These are phyloP conservation scores for Magnusiomyces suaveolens DNA, from an alignment of 1,139 yeast genomes.

Conservation along the genomic window DNA sequence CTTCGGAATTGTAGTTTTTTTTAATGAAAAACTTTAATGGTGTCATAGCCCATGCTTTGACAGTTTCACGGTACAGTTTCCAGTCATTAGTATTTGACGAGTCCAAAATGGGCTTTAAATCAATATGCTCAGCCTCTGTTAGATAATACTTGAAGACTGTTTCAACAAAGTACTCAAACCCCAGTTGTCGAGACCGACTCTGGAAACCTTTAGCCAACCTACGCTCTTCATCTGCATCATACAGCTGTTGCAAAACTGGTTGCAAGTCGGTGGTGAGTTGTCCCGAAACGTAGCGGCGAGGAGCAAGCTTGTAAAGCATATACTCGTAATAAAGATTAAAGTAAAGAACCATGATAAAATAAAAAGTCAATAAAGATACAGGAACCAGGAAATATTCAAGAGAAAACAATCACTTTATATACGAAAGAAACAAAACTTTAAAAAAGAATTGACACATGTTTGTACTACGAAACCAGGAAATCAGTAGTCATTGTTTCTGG, in stretches of 20 bases:
- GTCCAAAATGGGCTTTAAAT: not conserved
- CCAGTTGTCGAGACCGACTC: not conserved
- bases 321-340: not conserved
- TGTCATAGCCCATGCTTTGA: not conserved
- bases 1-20: not conserved
- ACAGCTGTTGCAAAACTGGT: not conserved
- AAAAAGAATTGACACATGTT: too few species aligned
- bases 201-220: not conserved
- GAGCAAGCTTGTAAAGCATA: not conserved
- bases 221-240: not conserved
- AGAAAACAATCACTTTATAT: not conserved
- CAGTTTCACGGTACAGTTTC: not conserved
- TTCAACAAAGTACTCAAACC: slow-evolving; percentile 1
- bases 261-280: not conserved
- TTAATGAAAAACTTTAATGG: not conserved
- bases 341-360: not conserved
- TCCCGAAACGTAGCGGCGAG: not conserved
- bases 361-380: not conserved
- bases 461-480: too few species aligned
- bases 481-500: too few species aligned
- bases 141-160: not conserved
- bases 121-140: not conserved
- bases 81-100: not conserved
- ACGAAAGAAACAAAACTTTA: not conserved
- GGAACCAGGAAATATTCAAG: too few species aligned